A percentile compares a stretch with the other conserved stretches of the same genome.
phyloP scores from a whole-genome alignment of 495 filamentous ascomycete genomes.

The Tuber indicum region DNA sequence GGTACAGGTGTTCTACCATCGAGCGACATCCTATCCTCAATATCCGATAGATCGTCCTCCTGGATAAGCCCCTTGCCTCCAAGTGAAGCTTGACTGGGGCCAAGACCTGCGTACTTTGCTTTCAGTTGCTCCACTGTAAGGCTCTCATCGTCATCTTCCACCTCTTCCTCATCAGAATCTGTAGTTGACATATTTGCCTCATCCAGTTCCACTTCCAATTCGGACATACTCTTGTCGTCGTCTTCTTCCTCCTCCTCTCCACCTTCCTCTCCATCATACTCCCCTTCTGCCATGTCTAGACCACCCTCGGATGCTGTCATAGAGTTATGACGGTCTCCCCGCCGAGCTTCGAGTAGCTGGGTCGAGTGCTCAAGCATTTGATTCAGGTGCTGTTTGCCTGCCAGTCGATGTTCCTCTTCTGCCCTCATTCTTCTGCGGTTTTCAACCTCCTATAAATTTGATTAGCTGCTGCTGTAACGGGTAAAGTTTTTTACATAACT shows the following conservation, averaged over 20 bases:
- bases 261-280: constrained; percentile 48
- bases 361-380: constrained; percentile 42
- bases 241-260: constrained; percentile 52
- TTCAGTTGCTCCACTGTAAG: constrained; percentile 73
- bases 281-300: constrained; percentile 42
- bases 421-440: constrained; percentile 33
- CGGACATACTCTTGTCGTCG: constrained; percentile 43
- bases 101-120: constrained; percentile 67
- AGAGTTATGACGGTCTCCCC: constrained; percentile 31
- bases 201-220: constrained; percentile 43
- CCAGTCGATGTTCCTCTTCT: constrained; percentile 38
- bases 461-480: background rate
- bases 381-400: constrained; percentile 41
- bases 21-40: constrained; percentile 11
- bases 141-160: constrained; percentile 55
- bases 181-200: constrained; percentile 50
- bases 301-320: constrained; percentile 21
- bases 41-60: constrained; percentile 27
- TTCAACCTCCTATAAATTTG: constrained; percentile 35
- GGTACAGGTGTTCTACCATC: constrained; percentile 10
- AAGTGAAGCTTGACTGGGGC: constrained; percentile 9
- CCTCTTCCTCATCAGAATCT: constrained; percentile 49
- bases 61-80: constrained; percentile 19
- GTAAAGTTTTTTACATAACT: background rate
- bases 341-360: constrained; percentile 38